A percentile compares a stretch with the other conserved stretches of the same genome.
Conservation (phyloP, 495 filamentous ascomycete genomes). For the Podospora bellae-mahoneyi region DNA sequence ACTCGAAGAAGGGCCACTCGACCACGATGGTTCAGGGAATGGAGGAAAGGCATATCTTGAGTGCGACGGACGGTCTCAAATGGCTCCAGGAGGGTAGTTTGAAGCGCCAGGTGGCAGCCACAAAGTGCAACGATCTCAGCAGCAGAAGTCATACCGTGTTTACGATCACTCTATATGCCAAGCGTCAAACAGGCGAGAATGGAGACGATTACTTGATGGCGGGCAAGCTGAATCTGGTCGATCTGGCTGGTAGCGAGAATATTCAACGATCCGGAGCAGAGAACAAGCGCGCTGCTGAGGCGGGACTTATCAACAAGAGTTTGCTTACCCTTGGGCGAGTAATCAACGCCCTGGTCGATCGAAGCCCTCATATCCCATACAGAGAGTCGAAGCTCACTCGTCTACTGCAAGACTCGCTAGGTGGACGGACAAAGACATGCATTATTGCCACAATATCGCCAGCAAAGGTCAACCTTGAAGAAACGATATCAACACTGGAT, state of each 20-base stretch:
- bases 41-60: conserved; percentile 91
- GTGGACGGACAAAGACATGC: conserved; percentile 93
- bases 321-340: conserved; percentile 90
- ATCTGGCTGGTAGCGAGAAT: conserved; percentile 95
- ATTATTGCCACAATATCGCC: conserved; percentile 97
- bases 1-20: conserved; percentile 70
- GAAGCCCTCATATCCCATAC: conserved; percentile 88
- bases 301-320: conserved; percentile 96
- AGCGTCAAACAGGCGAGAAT: conserved; percentile 66
- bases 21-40: conserved; percentile 91
- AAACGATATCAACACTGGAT: conserved; percentile 95
- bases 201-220: conserved; percentile 85
- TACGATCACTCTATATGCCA: conserved; percentile 85
- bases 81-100: conserved; percentile 86
- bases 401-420: conserved; percentile 91
- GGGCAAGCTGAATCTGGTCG: conserved; percentile 93
- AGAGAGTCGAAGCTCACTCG: conserved; percentile 95
- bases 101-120: conserved; percentile 92
- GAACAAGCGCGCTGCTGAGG: conserved; percentile 94
- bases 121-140: conserved; percentile 96
- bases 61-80: conserved; percentile 76
- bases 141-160: conserved; percentile 96
- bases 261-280: conserved; percentile 95
- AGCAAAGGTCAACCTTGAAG: conserved; percentile 89
- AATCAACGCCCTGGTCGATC: conserved; percentile 96